Conservation (phyloP, 2,329 filamentous ascomycete species). For the Calonectria pseudoreteaudii region DNA sequence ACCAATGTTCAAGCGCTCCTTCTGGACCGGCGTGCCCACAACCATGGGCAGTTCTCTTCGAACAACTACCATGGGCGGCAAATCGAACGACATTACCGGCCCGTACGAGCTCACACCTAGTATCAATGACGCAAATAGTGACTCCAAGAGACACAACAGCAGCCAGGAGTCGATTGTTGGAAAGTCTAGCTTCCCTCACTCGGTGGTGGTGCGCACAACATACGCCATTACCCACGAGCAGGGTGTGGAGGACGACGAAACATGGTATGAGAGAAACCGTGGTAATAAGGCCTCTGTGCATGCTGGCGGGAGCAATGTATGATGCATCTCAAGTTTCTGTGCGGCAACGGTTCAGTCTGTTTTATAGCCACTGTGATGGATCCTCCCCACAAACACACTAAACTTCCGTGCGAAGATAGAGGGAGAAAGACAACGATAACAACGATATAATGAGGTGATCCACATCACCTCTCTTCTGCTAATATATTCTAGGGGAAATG, state of each 20-base stretch:
- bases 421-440: too few relatives aligned
- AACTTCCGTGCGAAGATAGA: too few relatives aligned
- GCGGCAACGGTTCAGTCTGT: background rate
- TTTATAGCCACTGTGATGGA: background rate
- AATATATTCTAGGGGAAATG: too few relatives aligned
- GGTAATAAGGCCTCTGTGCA: background rate
- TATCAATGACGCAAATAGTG: background rate
- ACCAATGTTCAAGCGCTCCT: constrained; percentile 25
- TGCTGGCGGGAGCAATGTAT: background rate
- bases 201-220: constrained; percentile 27
- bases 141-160: background rate
- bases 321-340: background rate
- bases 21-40: constrained; percentile 17
- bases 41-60: constrained; percentile 8
- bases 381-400: too few relatives aligned
- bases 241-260: background rate
- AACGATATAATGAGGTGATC: too few relatives aligned
- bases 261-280: background rate
- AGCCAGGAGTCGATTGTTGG: constrained; percentile 34
- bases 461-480: too few relatives aligned
- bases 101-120: constrained; percentile 34
- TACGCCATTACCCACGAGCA: constrained; percentile 28
- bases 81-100: constrained; percentile 20
- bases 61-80: constrained; percentile 11
- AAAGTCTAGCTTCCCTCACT: background rate